Evolutionary conservation across 495 filamentous ascomycete species (phyloP).

Genomic region (Ascobolus immersus): DNA sequence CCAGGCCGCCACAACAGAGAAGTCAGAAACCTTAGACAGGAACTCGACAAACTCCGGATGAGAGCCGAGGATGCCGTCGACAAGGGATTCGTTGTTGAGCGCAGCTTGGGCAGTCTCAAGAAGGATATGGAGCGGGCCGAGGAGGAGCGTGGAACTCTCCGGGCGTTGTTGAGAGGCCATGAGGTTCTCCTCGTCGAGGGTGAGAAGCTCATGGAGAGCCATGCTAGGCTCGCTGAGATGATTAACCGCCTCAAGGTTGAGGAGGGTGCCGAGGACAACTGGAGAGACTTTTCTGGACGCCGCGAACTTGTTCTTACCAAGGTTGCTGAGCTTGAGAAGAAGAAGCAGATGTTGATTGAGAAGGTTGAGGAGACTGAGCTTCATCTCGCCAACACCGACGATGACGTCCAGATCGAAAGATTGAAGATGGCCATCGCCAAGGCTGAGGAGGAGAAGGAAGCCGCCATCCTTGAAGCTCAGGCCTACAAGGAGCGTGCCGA

Average conservation of each 20-base stretch:
- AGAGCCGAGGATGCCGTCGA: slow-evolving; percentile 90
- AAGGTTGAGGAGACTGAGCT: slow-evolving; percentile 30
- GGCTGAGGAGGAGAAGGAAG: slow-evolving; percentile 46
- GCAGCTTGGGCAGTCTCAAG: slow-evolving; percentile 70
- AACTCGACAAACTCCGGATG: slow-evolving; percentile 60
- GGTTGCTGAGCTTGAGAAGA: slow-evolving; percentile 17
- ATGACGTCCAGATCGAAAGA: slow-evolving; percentile 32
- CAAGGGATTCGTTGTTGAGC: slow-evolving; percentile 89
- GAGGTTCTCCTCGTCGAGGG: slow-evolving; percentile 45
- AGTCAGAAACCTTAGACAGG: slow-evolving; percentile 48
- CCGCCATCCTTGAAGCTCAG: slow-evolving; percentile 33
- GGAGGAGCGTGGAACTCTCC: slow-evolving; percentile 63
- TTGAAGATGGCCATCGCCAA: slow-evolving; percentile 37
- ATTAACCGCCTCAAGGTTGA: slow-evolving; percentile 15
- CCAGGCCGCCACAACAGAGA: slow-evolving; percentile 62
- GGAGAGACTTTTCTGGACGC: slow-evolving; percentile 45
- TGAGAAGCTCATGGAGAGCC: slow-evolving; percentile 15
- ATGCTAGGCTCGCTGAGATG: slow-evolving; percentile 17
- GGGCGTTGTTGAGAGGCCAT: slow-evolving; percentile 58
- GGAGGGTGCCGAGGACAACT: neutral
- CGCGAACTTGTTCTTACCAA: slow-evolving; percentile 23
- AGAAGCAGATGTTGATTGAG: slow-evolving; percentile 26
- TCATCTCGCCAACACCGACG: too few relatives aligned
- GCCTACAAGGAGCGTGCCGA: slow-evolving; percentile 36
- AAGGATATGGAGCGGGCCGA: slow-evolving; percentile 94